phyloP scores from a whole-genome alignment of 1,284 basidiomycete species.

The Cystobasidium slooffiae region DNA sequence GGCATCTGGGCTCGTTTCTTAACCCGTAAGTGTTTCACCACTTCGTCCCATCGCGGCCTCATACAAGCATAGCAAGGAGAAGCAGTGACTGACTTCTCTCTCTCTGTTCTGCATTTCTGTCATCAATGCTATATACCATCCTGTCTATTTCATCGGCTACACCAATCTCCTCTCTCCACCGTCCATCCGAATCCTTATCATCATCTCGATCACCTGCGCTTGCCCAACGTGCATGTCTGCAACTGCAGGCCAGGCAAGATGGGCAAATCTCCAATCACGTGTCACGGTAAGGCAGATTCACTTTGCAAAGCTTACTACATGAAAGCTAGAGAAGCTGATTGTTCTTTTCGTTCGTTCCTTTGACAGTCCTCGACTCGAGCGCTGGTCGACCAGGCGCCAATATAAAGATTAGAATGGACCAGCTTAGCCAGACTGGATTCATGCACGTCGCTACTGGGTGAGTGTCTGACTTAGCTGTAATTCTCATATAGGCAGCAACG shows the following conservation, averaged over 20 bases:
- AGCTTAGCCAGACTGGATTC: slow-evolving; percentile 52
- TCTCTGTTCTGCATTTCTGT: neutral
- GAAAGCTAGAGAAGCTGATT: neutral
- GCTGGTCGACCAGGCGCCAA: slow-evolving; percentile 54
- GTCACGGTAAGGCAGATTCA: slow-evolving; percentile 51
- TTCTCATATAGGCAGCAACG: no score
- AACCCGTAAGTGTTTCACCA: slow-evolving; percentile 10
- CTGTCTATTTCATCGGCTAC: neutral
- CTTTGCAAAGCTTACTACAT: neutral
- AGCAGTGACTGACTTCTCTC: neutral
- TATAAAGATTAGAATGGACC: slow-evolving; percentile 53
- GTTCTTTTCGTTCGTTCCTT: neutral
- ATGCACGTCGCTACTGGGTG: slow-evolving; percentile 50
- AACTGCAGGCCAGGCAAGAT: slow-evolving; percentile 16
- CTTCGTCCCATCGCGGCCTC: neutral
- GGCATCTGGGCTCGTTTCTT: slow-evolving; percentile 21
- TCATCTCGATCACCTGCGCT: no score
- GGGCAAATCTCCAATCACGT: slow-evolving; percentile 53
- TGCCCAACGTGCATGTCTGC: neutral
- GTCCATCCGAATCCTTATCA: slow-evolving; percentile 1
- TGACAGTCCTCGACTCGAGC: slow-evolving; percentile 54
- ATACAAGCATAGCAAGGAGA: neutral
- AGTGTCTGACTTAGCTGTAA: slow-evolving; percentile 12
- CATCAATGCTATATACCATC: neutral
- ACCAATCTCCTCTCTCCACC: neutral